phyloP scores from a whole-genome alignment of 768 basidiomycete genomes.

The Tulasnella sp. region DNA sequence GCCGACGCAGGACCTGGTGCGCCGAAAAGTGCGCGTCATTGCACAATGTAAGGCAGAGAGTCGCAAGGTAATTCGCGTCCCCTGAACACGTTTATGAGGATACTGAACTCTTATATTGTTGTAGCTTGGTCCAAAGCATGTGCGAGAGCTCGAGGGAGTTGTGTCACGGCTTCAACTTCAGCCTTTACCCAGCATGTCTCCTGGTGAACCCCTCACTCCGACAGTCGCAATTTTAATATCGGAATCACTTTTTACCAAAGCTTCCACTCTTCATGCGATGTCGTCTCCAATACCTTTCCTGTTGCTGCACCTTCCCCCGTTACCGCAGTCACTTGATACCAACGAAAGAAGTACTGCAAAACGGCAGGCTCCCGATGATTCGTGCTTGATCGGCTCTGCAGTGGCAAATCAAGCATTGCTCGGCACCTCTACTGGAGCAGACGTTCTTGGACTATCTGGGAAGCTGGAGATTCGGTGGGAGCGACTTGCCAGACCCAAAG shows the following conservation, averaged over 20 bases:
- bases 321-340: constrained; percentile 25
- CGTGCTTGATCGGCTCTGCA: constrained; percentile 45
- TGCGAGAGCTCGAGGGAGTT: constrained; percentile 92
- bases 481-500: constrained; percentile 32
- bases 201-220: constrained; percentile 26
- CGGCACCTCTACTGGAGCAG: constrained; percentile 34
- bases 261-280: constrained; percentile 63
- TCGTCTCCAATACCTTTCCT: constrained; percentile 75
- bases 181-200: constrained; percentile 1
- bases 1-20: constrained; percentile 22
- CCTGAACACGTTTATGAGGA: not conserved
- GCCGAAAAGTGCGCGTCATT: constrained; percentile 65
- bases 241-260: constrained; percentile 71
- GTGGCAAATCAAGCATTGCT: constrained; percentile 66
- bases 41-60: constrained; percentile 92
- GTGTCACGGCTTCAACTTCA: constrained; percentile 44
- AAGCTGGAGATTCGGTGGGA: constrained; percentile 68
- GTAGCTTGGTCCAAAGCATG: constrained; percentile 61
- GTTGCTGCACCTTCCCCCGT: constrained; percentile 68
- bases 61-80: constrained; percentile 44
- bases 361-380: constrained; percentile 18
- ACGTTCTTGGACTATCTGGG: constrained; percentile 54
- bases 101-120: not conserved
- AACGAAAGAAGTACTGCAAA: constrained; percentile 16
- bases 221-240: constrained; percentile 75